Conservation (phyloP, 2,329 filamentous ascomycete species). For the Aspergillus sp. region DNA sequence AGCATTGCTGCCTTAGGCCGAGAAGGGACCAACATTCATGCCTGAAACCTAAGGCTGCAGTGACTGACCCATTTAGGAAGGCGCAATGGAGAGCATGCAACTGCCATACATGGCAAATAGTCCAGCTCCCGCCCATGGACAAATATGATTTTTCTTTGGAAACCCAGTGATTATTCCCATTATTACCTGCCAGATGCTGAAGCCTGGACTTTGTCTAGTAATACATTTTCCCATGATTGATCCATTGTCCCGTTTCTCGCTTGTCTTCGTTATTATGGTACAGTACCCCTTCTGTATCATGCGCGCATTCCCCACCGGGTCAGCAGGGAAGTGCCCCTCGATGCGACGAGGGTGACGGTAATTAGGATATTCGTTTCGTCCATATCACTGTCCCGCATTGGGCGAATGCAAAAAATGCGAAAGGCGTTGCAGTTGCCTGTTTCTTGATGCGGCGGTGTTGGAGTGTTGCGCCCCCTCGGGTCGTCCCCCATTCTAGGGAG, state of each 20-base stretch:
- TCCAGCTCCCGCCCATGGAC: not conserved
- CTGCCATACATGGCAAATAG: not conserved
- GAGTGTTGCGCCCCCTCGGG: not conserved
- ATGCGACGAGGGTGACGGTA: not conserved
- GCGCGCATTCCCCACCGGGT: not conserved
- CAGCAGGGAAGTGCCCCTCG: not conserved
- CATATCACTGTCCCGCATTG: not conserved
- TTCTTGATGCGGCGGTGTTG: not conserved
- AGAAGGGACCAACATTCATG: not conserved
- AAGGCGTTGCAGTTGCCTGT: not conserved
- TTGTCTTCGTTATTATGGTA: slow-evolving; percentile 6
- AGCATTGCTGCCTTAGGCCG: not conserved
- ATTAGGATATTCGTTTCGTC: not conserved
- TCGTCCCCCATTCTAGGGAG: not conserved
- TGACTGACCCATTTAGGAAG: not conserved
- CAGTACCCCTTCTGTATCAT: not conserved
- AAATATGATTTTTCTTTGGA: not conserved
- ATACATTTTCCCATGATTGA: not conserved
- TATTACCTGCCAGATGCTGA: not conserved
- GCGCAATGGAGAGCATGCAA: not conserved
- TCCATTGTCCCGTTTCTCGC: not conserved
- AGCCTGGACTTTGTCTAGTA: not conserved
- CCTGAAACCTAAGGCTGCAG: not conserved
- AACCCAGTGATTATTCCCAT: not conserved
- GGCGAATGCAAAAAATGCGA: not conserved